Evolutionary conservation across 2,329 filamentous ascomycete species (phyloP), one percentile per base, ranked within the genome.

Genomic region (Coleophoma crateriformis): DNA sequence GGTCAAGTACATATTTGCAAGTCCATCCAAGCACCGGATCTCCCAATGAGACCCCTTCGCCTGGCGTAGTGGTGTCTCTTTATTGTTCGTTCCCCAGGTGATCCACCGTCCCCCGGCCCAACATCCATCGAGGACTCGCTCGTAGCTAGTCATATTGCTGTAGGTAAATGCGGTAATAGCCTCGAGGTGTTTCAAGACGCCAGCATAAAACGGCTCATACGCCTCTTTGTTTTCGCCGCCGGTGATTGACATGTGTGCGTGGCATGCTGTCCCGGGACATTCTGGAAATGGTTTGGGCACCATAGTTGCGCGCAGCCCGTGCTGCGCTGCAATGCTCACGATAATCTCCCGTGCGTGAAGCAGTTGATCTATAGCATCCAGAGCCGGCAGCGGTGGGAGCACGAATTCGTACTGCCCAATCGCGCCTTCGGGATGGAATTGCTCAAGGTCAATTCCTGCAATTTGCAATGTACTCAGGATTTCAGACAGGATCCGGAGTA

Each of bases 51-150:
- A 82, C 2, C 66, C 70, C 3, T 71, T 70, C 44, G 90, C 77
- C 63, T 85, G 84, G 12, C 88, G 78, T 10, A 95, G 71, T 0
- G 88, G 85, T 4, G 81, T 75, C 69, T 92, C 87, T 15, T 87
- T 81, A 65, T 94, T 94, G 67, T 94, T 84, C 4, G 82, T 87
- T 12, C 89, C 89, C 88, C 88, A 95, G 0, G 84, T 71, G 0
- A 91, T 78, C 83, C 85, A 91, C 7, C 82, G 79, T 0, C 87
- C 87, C n/a, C 87, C 87, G 0, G 87, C 79, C 88, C 88, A 94
- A 51, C 71, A 72, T n/a, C 87, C 78, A 47, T 90, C 83, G 1
- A 70, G 67, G 11, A 88, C 74, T 4, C 88, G 78, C 34, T 79
- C 78, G 65, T 94, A 94, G 64, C 84, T 88, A 0, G 74, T 73